Evolutionary conservation across 2,329 filamentous ascomycete genomes (phyloP), one percentile per base, ranked within the genome.

Genomic region (Nectriaceae sp.): DNA sequence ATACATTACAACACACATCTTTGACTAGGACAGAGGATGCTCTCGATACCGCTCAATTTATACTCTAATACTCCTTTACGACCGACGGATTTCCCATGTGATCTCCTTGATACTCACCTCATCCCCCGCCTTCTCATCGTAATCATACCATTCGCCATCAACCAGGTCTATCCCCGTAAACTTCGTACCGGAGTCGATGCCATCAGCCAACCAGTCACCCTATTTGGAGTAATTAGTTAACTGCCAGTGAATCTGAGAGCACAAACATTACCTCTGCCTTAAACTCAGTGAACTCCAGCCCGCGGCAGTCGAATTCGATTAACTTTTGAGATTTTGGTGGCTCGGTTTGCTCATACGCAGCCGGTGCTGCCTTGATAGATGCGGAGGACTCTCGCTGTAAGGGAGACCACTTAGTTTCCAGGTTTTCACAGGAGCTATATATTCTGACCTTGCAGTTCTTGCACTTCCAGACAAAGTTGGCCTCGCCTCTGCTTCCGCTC

Each of bases 391-490:
- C 89, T 69, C 89, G 80, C 89, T 92, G 56, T 19, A 8, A 31
- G 15, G 39, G 11, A 29, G 18, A 33, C 8, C 18, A 11, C n/a
- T 59, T 20, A 57, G 39, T 21, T 10, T 19, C 21, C 26, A 31
- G 15, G 26, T 31, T 31, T 31, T 15, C 26, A 15, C 26, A 31
- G 15, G 26, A 15, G 26, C 8, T 10, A 31, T 15, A 10, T 11
- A 11, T 16, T 16, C 73, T 22, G 59, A 94, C 91, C 83, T 94
- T 95, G 85, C 94, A 99, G 67, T 94, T 93, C 73, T 95, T 96
- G 80, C 94, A 99, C 70, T 85, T 92, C 93, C 94, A 99, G n/a
- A 99, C 94, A 71, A 99, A 99, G 71, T 97, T 97, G 52, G 94
- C 94, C 71, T 97, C 92, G 56, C 94, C 94, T 64, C 90, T 83